Base-by-base conservation (phyloP, 2,329 filamentous ascomycete species). In the Drechslerella stenobrocha region DNA sequence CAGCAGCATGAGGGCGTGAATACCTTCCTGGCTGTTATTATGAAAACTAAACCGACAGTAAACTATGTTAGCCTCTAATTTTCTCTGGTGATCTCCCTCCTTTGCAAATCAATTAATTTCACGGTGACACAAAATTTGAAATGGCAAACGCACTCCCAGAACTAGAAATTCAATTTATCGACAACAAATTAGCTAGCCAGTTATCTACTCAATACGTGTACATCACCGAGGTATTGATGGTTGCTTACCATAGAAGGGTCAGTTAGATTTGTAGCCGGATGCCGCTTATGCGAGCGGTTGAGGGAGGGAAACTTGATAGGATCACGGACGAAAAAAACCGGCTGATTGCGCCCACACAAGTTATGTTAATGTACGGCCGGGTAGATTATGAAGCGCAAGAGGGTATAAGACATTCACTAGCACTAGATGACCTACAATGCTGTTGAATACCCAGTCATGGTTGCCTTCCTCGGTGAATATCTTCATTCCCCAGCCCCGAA, bases 1-100 rank as follows among this genome's bases (percentile, higher is more conserved):
- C 24, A 87, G 79, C 69, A 81, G 79, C 83, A 88, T 86, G 61
- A 87, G 76, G 73, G 84, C 81, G 74, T 87, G 85, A 26, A 83
- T 77, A 4, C 81, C 77, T 75, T 88, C 85, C 24, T 83, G 85
- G 72, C 86, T 81, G 20, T 80, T 71, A 20, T 60, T 67, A 30
- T 60, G 55, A 30, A 67, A 67, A 20, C 63, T 67, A 34, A 4
- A 32, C 8, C 8, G 4, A 45, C 28, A 30, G 11, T 30, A 30
- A 5, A 30, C n/a, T 30, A 30, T 30, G 28, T 15, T 2, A 15
- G 9, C 8, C 5, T 22, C 30, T 5, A 15, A n/a, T 44, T 24
- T 52, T 11, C 18, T 42, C 11, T 30, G 11, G 11, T 30, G 5
- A 11, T 30, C 5, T 30, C n/a, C n/a, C n/a, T n/a, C n/a, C n/a